Percentiles rank a stretch among this genome's conserved stretches.
Evolutionary conservation across 148 eudicot genomes (phyloP).

Genomic region (Rhododendron ovatum): DNA sequence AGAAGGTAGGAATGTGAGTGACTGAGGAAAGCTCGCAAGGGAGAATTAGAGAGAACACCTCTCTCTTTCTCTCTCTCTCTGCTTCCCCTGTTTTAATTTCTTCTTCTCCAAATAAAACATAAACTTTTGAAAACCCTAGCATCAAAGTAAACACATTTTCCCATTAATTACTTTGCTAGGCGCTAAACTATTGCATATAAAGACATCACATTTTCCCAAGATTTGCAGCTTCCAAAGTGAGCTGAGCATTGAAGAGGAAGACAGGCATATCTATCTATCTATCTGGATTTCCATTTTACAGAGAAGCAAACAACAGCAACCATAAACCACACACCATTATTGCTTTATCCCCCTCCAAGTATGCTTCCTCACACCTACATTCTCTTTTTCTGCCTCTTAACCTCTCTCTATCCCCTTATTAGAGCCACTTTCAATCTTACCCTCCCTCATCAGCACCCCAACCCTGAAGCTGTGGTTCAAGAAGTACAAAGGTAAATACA

Average conservation of each 20-base stretch:
- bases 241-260: not conserved
- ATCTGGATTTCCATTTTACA: not conserved
- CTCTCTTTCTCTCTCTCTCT: not conserved
- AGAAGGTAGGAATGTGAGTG: slow-evolving; percentile 26
- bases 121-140: slow-evolving; percentile 20
- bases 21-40: not conserved
- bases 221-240: slow-evolving; percentile 1
- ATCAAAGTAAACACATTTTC: not conserved
- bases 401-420: slow-evolving; percentile 14
- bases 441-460: slow-evolving; percentile 66
- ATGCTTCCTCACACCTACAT: slow-evolving; percentile 28
- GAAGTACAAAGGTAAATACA: slow-evolving; percentile 57
- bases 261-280: not conserved
- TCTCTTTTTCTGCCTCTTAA: slow-evolving; percentile 21
- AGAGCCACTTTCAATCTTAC: slow-evolving; percentile 43
- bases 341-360: slow-evolving; percentile 8
- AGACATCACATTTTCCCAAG: not conserved
- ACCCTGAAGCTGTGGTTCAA: slow-evolving; percentile 70
- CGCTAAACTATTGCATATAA: not conserved
- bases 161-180: not conserved
- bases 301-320: not conserved
- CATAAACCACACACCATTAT: slow-evolving; percentile 1
- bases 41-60: slow-evolving; percentile 13
- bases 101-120: slow-evolving; percentile 12
- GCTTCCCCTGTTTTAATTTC: slow-evolving; percentile 5